phyloP scores from a whole-genome alignment of 441 rosid species.

The Lepidium campestre region DNA sequence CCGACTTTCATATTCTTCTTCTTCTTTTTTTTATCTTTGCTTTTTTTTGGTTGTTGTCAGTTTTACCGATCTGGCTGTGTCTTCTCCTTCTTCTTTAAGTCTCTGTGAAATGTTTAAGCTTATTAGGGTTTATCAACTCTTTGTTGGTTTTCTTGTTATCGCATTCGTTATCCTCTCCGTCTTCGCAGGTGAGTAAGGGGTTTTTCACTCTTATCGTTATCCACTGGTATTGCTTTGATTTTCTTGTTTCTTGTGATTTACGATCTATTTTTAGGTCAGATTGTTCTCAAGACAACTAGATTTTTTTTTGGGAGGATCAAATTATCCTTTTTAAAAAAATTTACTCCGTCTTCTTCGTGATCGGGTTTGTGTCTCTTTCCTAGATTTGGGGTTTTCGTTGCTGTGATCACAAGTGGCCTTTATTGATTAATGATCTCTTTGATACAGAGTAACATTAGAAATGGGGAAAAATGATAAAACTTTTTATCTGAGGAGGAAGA shows the following conservation, averaged over 20 bases:
- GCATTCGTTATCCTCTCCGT: conserved; percentile 26
- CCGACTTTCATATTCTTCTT: background rate
- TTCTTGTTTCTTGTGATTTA: background rate
- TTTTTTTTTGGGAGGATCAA: background rate
- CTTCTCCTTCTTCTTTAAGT: conserved; percentile 10
- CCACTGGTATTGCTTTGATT: too few relatives aligned
- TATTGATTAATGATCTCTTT: conserved; percentile 1
- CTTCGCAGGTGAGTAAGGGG: conserved; percentile 20
- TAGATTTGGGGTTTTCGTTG: conserved; percentile 17
- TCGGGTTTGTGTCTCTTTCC: conserved; percentile 15
- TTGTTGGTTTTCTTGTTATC: conserved; percentile 20
- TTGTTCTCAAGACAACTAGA: background rate
- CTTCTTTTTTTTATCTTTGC: too few relatives aligned
- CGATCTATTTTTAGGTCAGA: conserved; percentile 21
- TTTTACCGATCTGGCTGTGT: conserved; percentile 9
- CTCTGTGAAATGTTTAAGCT: conserved; percentile 32
- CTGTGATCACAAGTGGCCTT: conserved; percentile 11
- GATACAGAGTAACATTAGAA: background rate
- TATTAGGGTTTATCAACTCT: conserved; percentile 35
- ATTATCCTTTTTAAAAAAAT: background rate
- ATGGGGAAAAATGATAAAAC: background rate
- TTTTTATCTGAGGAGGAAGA: background rate
- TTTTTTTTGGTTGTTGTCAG: too few relatives aligned
- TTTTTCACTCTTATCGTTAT: conserved; percentile 12
- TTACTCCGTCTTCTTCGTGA: conserved; percentile 16